Conservation (phyloP, 1,284 basidiomycete species). For the Apiotrichum mycotoxinovorans region DNA sequence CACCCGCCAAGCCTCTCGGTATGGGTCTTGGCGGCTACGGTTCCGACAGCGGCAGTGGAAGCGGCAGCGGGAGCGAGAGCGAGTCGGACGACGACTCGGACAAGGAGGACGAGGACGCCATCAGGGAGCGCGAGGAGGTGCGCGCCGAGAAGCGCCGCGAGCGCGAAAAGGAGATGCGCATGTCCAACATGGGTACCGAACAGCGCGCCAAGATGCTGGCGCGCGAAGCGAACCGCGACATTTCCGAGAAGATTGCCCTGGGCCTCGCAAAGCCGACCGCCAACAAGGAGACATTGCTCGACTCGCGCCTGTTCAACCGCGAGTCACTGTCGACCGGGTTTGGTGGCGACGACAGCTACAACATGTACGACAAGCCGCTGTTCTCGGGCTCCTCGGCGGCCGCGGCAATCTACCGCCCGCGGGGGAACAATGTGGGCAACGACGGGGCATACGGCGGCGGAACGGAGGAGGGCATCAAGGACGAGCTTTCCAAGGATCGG, state of each 20-base stretch:
- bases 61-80: constrained; percentile 3
- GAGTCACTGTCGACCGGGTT: constrained; percentile 78
- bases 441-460: constrained; percentile 90
- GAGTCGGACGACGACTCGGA: constrained; percentile 39
- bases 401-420: constrained; percentile 94
- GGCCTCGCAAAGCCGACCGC: constrained; percentile 94
- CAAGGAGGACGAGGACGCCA: constrained; percentile 76
- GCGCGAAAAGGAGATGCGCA: constrained; percentile 93
- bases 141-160: constrained; percentile 86
- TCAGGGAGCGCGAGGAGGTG: constrained; percentile 82
- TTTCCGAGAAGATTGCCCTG: constrained; percentile 97
- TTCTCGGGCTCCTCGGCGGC: constrained; percentile 95
- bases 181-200: constrained; percentile 99
- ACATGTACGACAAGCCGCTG: constrained; percentile 88
- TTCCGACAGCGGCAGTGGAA: constrained; percentile 55
- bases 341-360: constrained; percentile 89
- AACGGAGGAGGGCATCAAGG: constrained; percentile 86
- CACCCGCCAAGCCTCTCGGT: constrained; percentile 49
- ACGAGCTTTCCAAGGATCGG: constrained; percentile 86
- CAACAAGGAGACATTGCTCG: constrained; percentile 93
- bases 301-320: constrained; percentile 95
- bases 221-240: constrained; percentile 91
- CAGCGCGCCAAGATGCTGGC: constrained; percentile 93
- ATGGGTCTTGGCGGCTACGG: constrained; percentile 83
- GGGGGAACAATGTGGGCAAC: constrained; percentile 69